Base-by-base conservation (phyloP, 805 yeast species). In the Candida caryicola region DNA sequence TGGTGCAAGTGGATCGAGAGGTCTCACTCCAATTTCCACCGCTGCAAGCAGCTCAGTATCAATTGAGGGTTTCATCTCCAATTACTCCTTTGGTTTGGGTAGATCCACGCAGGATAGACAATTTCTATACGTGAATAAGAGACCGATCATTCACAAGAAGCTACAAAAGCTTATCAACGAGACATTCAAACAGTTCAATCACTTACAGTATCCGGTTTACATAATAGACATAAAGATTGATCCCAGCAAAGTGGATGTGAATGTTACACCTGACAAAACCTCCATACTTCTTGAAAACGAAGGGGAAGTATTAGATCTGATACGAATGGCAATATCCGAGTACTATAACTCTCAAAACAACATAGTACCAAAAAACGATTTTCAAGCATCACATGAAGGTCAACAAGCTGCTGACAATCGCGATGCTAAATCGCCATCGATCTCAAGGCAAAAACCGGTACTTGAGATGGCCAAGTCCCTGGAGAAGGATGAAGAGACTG, bases 231-330 rank as follows among this genome's bases (percentile, higher is more conserved):
- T 93, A 15, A 51, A 53, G 10, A 54, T 87, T 4, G 71, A 74
- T 29, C 69, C 84, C 0, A 50, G 54, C 17, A 64, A 68, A 27
- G 43, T 82, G n/a, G 99, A 93, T 60, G 71, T 93, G 14, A 93
- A 93, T 59, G 85, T 93, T 1, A 82, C 96, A 0, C 98, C 99
- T 0, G 97, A 93, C 57, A 93, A 93, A 55, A 69, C 91, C 36
- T 76, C 79, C 2, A 70, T 90, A 2, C 54, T 85, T 50, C 54
- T 89, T 2, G 88, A 82, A 41, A 69, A 79, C 44, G 97, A 90
- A 57, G 55, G 60, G 3, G 56, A 63, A n/a, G 55, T 90, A 1
- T 47, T 84, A 4, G 84, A 81, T 23, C 60, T 62, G 1, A 45
- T 91, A 4, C 67, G 77, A 37, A 74, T 68, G n/a, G 57, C 66